Percentiles rank a stretch among this genome's conserved stretches.
Evolutionary conservation across 192 early-diverging fungal species (phyloP).

Genomic region (Chytriomyces hyalinus): DNA sequence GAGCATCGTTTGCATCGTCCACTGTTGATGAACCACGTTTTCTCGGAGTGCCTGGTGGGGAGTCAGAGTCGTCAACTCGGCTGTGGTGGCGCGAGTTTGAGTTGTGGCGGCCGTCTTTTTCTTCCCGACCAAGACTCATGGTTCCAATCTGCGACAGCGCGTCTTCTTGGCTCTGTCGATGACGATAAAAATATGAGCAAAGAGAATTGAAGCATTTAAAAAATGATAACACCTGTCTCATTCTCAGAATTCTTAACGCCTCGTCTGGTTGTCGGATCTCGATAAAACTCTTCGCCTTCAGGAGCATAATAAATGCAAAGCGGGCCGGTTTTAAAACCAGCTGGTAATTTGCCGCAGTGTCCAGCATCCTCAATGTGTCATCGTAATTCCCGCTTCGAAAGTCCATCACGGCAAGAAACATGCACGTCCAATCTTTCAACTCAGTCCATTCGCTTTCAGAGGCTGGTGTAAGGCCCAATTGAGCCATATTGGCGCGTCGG

Average conservation of each 20-base stretch:
- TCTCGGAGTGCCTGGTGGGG: no score
- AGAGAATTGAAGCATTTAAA: neutral
- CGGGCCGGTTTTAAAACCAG: conserved; percentile 20
- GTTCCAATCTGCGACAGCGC: conserved; percentile 22
- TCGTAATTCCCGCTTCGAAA: conserved; percentile 14
- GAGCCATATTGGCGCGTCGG: no score
- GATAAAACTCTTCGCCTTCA: conserved; percentile 25
- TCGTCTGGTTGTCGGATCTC: conserved; percentile 25
- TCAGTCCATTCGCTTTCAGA: conserved; percentile 21
- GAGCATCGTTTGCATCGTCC: neutral
- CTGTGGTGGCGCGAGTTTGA: no score
- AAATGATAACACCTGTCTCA: conserved; percentile 20
- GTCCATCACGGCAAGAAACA: conserved; percentile 27
- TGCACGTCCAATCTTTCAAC: conserved; percentile 25
- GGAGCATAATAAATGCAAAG: conserved; percentile 23
- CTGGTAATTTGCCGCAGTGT: conserved; percentile 25
- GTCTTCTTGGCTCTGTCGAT: conserved; percentile 30
- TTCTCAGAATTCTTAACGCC: conserved; percentile 15
- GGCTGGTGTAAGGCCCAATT: neutral
- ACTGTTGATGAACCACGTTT: no score
- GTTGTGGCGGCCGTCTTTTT: neutral
- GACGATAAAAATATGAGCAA: neutral
- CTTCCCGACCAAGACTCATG: neutral
- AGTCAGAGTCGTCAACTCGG: no score
- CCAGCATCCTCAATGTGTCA: conserved; percentile 30